Evolutionary conservation across 306 rosid species (phyloP), one percentile per base, ranked within the genome.

Genomic region (Geum urbanum): DNA sequence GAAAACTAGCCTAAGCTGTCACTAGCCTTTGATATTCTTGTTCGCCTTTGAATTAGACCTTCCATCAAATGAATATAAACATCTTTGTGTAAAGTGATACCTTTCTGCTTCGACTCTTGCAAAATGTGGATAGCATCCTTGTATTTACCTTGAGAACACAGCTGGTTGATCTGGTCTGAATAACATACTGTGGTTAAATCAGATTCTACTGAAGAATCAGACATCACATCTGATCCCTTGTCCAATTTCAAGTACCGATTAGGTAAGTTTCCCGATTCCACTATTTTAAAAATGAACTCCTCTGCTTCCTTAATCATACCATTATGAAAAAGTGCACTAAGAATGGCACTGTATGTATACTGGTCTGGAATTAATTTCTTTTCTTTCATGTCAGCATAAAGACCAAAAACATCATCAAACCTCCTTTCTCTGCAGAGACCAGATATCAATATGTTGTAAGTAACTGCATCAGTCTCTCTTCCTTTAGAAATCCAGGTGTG

Each of bases 391-490:
- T 88, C 96, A 8, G 62, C 57, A 43, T 84, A 63, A 72, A 92
- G 94, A 72, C 70, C 80, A 49, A 82, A 83, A 6, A 84, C 98
- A 27, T 86, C 87, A 35, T 83, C 87, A 52, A 90, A 79, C 79
- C 83, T 87, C 73, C 83, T 80, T 75, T 79, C 88, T 74, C 85
- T 88, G 91, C 98, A 90, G 51, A 88, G 79, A 60, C 82, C 61
- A 18, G 98, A 85, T 73, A 92, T 88, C 80, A 92, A 63, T 22
- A 88, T 92, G 74, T 92, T 92, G 80, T 92, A 92, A 5, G 96
- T 86, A 74, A 94, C 90, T n/a, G 39, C 77, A 72, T 92, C 86
- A 19, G 87, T 39, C 15, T 78, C 72, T 73, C 84, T 87, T 60
- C 83, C 96, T 83, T 85, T 84, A 5, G 83, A 84, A 67, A 85